phyloP scores from a whole-genome alignment of 2,329 filamentous ascomycete genomes.

The Herpotrichia juniperi region DNA sequence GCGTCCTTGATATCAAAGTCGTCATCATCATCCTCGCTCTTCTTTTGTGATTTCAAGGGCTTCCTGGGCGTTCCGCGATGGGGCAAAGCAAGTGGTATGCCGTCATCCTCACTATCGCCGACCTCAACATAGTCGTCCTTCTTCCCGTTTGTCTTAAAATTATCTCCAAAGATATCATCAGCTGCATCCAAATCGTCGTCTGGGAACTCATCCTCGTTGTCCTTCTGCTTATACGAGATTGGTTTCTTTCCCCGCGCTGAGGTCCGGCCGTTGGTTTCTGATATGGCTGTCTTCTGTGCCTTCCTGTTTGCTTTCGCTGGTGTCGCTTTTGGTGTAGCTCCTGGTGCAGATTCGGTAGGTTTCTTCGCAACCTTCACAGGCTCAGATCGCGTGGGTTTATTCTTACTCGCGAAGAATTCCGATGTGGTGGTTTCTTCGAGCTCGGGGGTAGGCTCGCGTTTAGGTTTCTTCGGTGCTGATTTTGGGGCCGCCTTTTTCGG shows the following conservation, averaged over 20 bases:
- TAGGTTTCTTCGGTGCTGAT: conserved; percentile 61
- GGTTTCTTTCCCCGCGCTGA: conserved; percentile 50
- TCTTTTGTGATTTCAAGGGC: conserved; percentile 54
- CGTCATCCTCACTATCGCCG: conserved; percentile 36
- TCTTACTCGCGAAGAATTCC: conserved; percentile 67
- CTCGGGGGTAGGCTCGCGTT: conserved; percentile 55
- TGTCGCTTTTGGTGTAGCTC: conserved; percentile 46
- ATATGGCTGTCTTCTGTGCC: conserved; percentile 38
- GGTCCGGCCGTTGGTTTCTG: conserved; percentile 41
- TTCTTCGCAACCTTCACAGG: conserved; percentile 46
- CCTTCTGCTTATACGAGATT: conserved; percentile 59
- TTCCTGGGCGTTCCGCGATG: conserved; percentile 45
- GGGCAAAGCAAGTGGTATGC: conserved; percentile 34
- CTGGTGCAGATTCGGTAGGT: conserved; percentile 25
- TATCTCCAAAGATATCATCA: conserved; percentile 85
- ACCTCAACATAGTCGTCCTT: conserved; percentile 73
- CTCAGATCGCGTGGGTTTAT: conserved; percentile 59
- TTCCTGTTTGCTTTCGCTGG: conserved; percentile 41
- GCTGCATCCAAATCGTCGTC: conserved; percentile 60
- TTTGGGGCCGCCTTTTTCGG: conserved; percentile 56
- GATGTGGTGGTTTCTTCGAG: conserved; percentile 66
- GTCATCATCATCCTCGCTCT: conserved; percentile 50
- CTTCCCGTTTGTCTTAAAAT: conserved; percentile 68
- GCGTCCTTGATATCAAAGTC: conserved; percentile 49
- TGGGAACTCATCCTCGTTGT: conserved; percentile 63